Evolutionary conservation across 139 green algal genomes (phyloP).

Genomic region (Coelastrella sp.): DNA sequence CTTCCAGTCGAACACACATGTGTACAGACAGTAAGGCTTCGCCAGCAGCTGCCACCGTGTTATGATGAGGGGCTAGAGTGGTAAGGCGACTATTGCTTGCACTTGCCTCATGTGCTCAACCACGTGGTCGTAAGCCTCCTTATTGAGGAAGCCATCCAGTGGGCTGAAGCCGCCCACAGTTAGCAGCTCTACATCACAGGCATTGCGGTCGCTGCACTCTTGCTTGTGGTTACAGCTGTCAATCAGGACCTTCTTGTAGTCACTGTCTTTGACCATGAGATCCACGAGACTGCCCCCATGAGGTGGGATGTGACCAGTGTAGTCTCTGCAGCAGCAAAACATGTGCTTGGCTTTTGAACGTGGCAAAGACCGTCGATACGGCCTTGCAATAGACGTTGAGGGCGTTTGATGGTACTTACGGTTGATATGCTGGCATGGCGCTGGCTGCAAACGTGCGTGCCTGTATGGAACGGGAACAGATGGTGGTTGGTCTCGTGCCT

Average conservation of each 20-base stretch:
- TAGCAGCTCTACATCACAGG: conserved; percentile 95
- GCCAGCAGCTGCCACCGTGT: too few species aligned
- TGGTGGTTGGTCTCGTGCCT: not conserved
- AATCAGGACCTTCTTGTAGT: conserved; percentile 60
- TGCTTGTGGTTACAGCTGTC: conserved; percentile 57
- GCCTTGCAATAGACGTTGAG: too few species aligned
- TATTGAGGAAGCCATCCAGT: conserved; percentile 89
- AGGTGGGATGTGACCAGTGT: conserved; percentile 67
- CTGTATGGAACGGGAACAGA: not conserved
- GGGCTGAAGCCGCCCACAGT: conserved; percentile 90
- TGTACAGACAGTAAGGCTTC: too few species aligned
- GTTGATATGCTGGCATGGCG: conserved; percentile 36
- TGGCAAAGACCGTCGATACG: too few species aligned
- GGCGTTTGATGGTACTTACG: conserved; percentile 3
- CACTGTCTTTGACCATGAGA: conserved; percentile 71
- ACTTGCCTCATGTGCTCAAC: conserved; percentile 82
- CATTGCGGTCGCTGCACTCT: conserved; percentile 89
- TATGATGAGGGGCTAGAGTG: too few species aligned
- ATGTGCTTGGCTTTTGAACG: too few species aligned
- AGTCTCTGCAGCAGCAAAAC: conserved; percentile 27
- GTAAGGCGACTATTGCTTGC: too few species aligned
- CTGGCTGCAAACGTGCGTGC: conserved; percentile 21
- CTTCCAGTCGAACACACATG: too few species aligned
- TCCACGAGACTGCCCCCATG: conserved; percentile 85
- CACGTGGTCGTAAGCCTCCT: conserved; percentile 84